Conservation (phyloP, 2,329 filamentous ascomycete species). For the Diaporthe batatas region DNA sequence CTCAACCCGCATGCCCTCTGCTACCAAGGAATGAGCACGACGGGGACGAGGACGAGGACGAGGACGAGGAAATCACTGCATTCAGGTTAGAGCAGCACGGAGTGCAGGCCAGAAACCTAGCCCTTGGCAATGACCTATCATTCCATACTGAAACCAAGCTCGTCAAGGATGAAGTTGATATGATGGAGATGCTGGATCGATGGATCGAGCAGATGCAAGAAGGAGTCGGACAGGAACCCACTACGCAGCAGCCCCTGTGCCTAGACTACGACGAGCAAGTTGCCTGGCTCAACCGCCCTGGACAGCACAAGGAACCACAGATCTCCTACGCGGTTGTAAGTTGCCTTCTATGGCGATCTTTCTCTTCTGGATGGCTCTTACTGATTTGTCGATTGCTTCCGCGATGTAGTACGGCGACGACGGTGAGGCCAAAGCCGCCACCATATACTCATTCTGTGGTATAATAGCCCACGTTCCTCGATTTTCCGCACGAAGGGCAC, state of each 20-base stretch:
- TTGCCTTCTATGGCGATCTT: background rate
- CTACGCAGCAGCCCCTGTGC: background rate
- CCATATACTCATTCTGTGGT: background rate
- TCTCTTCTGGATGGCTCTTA: background rate
- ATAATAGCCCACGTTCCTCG: background rate
- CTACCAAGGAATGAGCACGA: background rate
- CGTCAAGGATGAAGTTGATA: fast-evolving
- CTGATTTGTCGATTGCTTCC: background rate
- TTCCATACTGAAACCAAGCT: background rate
- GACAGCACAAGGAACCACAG: background rate
- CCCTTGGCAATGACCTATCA: background rate
- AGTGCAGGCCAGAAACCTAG: background rate
- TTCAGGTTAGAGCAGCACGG: background rate
- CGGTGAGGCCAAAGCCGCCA: background rate
- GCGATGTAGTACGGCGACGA: background rate
- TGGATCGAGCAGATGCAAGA: background rate
- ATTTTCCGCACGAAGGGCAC: background rate
- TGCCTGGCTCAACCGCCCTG: background rate
- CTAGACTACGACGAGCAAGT: background rate
- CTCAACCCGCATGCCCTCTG: background rate
- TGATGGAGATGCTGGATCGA: background rate
- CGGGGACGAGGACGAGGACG: too few relatives aligned
- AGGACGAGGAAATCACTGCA: background rate
- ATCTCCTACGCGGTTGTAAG: background rate
- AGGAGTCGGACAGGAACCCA: background rate